These are phyloP conservation scores for Heimioporus sp. DNA, from an alignment of 768 basidiomycete genomes.

Conservation along the genomic window DNA sequence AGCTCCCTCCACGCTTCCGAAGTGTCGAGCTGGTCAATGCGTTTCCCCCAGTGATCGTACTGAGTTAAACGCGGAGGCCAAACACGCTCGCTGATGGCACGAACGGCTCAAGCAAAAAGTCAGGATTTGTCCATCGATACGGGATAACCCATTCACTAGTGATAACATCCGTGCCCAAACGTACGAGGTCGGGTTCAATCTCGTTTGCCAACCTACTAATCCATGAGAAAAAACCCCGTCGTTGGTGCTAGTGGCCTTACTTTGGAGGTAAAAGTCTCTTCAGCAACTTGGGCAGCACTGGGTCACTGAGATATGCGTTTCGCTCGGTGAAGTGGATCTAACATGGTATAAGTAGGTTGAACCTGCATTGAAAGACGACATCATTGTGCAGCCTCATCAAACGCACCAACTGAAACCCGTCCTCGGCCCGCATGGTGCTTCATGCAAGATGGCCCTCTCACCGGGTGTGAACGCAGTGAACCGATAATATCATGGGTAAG, in stretches of 20 bases:
- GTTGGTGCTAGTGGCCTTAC: slow-evolving; percentile 24
- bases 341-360: neutral
- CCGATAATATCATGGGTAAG: neutral
- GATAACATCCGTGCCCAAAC: slow-evolving; percentile 54
- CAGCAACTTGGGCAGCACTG: slow-evolving; percentile 58
- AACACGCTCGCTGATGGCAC: slow-evolving; percentile 42
- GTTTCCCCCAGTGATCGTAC: slow-evolving; percentile 71
- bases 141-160: slow-evolving; percentile 39
- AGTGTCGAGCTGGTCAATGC: slow-evolving; percentile 64
- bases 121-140: neutral
- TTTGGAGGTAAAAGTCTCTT: slow-evolving; percentile 52
- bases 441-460: neutral
- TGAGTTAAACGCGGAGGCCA: slow-evolving; percentile 56
- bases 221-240: neutral
- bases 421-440: slow-evolving; percentile 55
- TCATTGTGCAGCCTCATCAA: neutral
- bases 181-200: slow-evolving; percentile 59
- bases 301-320: slow-evolving; percentile 62
- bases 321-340: slow-evolving; percentile 54
- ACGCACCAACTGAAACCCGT: slow-evolving; percentile 62
- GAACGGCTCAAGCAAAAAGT: slow-evolving; percentile 42
- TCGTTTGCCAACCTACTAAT: slow-evolving; percentile 41
- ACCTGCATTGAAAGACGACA: neutral
- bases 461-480: neutral
- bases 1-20: slow-evolving; percentile 73